Base-by-base conservation (phyloP, 2,329 filamentous ascomycete genomes). In the Diatrype stigma region DNA sequence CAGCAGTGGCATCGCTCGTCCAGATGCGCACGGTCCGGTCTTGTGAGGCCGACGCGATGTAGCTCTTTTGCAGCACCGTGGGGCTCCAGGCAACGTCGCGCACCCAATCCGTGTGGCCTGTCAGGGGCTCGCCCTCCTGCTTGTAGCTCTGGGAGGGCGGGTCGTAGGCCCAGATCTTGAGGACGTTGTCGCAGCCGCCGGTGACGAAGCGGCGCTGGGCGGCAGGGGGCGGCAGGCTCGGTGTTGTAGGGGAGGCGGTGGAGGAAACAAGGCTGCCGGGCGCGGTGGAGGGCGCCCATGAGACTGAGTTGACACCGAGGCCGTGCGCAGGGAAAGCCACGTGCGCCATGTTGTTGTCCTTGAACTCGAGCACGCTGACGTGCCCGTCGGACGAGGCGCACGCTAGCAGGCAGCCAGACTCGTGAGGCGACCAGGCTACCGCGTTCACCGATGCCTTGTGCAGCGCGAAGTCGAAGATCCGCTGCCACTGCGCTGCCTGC, bases 21-120 rank as follows among this genome's bases (percentile, higher is more conserved):
- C 94, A 99, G 73, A 99, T 96, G 60, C 91, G 85, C 56, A 97
- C 93, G 8, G 91, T 96, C 80, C 96, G 95, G 71, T 99, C 94
- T 75, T 97, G 92, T 49, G 88, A 92, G 11, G 93, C 94, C 46
- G 88, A 93, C 28, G 94, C 94, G 67, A 99, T 96, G 75, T 99
- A 99, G 52, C 87, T 90, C 79, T 96, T 96, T 63, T 92, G 89
- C 52, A 99, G 79, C 50, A 97, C 89, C 22, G 91, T 96, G 11
- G 94, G 94, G 46, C 89, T 93, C 94, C 94, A 99, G 14, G 93
- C 90, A 12, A 99, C 94, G 70, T 99, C 94, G 57, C 94, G 86
- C 50, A 99, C 94, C 94, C 94, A 99, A 75, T 97, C 94, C 6
- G 84, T 82, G 73, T 99, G 94, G 56, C 94, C 94, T 2, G 79